Evolutionary conservation across 2,329 filamentous ascomycete species (phyloP).

Genomic region (Pestalotiopsis sp.): DNA sequence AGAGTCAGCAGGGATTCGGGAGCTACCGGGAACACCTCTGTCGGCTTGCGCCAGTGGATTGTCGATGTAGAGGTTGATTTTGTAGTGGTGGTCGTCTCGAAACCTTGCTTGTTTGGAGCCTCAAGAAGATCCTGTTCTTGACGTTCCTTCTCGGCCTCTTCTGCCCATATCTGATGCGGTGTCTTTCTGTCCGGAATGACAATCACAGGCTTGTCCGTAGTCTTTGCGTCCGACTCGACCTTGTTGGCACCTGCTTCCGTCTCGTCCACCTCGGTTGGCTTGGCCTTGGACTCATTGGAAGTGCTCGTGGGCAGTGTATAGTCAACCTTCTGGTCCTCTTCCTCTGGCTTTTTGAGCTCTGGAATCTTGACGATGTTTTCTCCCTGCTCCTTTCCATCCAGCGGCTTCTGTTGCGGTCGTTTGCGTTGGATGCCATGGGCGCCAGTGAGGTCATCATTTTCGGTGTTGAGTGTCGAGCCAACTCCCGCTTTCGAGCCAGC

Average conservation of each 20-base stretch:
- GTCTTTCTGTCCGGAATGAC: constrained; percentile 33
- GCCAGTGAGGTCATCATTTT: neutral
- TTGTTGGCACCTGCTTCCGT: constrained; percentile 23
- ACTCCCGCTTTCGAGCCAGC: constrained; percentile 5
- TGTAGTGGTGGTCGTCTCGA: constrained; percentile 17
- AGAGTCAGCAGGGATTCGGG: constrained; percentile 72
- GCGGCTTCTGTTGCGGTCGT: constrained; percentile 13
- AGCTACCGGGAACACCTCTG: constrained; percentile 78
- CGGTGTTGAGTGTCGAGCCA: neutral
- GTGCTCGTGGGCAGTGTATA: constrained; percentile 19
- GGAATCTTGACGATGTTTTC: constrained; percentile 23
- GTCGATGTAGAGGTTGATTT: constrained; percentile 27
- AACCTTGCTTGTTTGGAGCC: constrained; percentile 19
- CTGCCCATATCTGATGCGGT: constrained; percentile 25
- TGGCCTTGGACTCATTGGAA: constrained; percentile 12
- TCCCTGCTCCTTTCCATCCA: constrained; percentile 15
- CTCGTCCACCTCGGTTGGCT: constrained; percentile 16
- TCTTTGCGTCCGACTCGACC: constrained; percentile 26
- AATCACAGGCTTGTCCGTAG: constrained; percentile 26
- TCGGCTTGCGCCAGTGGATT: constrained; percentile 73
- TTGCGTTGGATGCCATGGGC: constrained; percentile 10
- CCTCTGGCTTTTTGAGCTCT: constrained; percentile 21
- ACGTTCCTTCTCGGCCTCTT: constrained; percentile 20
- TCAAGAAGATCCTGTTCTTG: constrained; percentile 19
- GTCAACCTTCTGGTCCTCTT: constrained; percentile 16